Base-by-base conservation (phyloP, 1,139 yeast species). In the Candida dubliniensis region DNA sequence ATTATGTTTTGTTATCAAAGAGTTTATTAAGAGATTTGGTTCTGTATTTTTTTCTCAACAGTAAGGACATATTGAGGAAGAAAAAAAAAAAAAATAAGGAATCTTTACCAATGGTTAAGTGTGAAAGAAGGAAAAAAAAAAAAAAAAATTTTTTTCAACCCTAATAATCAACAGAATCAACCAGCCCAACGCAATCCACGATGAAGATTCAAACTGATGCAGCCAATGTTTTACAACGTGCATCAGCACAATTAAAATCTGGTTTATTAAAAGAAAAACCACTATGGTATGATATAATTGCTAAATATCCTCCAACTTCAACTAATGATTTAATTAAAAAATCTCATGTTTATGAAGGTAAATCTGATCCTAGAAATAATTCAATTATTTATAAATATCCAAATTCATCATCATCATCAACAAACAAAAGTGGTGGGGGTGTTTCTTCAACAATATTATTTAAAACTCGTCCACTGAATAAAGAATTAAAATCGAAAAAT, bases 241-340 rank as follows among this genome's bases (percentile, higher is more conserved):
- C 95, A 0, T 82, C 95, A 1, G 82, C 84, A 42, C 82, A 81
- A 56, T 67, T 88, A 52, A 74, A 74, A 53, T 75, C 86, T 0
- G 91, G 93, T 4, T 72, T 84, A 31, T 71, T 87, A 45, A 71
- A 66, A 33, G 67, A 76, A 30, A 86, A 86, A 56, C 97, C 98
- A 3, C 84, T 84, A 0, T 91, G 97, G 97, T 88, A 77, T 64
- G 82, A 84, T 51, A 90, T 87, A 9, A 87, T 91, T 24, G 88
- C 87, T 2, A 74, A 82, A 32, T 76, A 84, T 54, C 96, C 96
- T 33, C 96, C 97, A 32, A 71, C 77, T 33, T 96, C 97, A 32
- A 71, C 77, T 40, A 77, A 76, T 48, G 81, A 82, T 55, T 76
- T 84, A 60, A 63, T 86, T 51, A 76, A 72, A 57, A 66, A 59